These are phyloP conservation scores for Ormosia semicastrata DNA, from an alignment of 306 rosid genomes.

Conservation along the genomic window DNA sequence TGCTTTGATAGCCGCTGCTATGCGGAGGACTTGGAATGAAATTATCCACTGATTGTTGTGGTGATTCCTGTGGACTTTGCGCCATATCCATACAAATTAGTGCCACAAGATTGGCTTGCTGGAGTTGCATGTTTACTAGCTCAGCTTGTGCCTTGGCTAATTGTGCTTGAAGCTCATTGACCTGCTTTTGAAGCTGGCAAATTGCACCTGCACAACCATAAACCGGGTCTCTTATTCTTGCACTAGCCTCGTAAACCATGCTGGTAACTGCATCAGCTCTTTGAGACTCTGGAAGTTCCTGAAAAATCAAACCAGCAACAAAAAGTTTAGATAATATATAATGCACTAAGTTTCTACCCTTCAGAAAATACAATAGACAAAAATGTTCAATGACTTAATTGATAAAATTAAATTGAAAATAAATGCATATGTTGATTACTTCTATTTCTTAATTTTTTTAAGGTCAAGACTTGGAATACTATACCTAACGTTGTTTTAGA, in stretches of 20 bases:
- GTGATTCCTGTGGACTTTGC: conserved; percentile 49
- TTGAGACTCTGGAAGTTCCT: conserved; percentile 88
- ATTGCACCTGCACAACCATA: conserved; percentile 93
- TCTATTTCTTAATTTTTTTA: not conserved
- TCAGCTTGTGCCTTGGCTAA: conserved; percentile 87
- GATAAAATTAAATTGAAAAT: not conserved
- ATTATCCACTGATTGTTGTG: conserved; percentile 50
- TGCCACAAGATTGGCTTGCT: conserved; percentile 83
- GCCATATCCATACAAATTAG: conserved; percentile 74
- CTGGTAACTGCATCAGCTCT: conserved; percentile 94
- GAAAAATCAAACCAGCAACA: not conserved
- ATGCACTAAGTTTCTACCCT: not conserved
- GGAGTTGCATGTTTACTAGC: conserved; percentile 71
- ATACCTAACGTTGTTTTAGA: not conserved
- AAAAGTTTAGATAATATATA: not conserved
- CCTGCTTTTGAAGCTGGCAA: conserved; percentile 85
- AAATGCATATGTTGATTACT: not conserved
- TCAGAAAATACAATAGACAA: not conserved
- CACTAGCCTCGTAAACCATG: conserved; percentile 91
- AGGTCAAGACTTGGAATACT: not conserved
- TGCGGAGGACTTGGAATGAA: conserved; percentile 32
- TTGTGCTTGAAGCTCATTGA: conserved; percentile 82
- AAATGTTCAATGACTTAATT: not conserved
- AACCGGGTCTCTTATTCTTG: conserved; percentile 88
- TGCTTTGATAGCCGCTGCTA: conserved; percentile 32